Percentiles rank a stretch among this genome's conserved stretches.
Conservation (phyloP, 1,284 basidiomycete species). For the Puccinia novopanici region DNA sequence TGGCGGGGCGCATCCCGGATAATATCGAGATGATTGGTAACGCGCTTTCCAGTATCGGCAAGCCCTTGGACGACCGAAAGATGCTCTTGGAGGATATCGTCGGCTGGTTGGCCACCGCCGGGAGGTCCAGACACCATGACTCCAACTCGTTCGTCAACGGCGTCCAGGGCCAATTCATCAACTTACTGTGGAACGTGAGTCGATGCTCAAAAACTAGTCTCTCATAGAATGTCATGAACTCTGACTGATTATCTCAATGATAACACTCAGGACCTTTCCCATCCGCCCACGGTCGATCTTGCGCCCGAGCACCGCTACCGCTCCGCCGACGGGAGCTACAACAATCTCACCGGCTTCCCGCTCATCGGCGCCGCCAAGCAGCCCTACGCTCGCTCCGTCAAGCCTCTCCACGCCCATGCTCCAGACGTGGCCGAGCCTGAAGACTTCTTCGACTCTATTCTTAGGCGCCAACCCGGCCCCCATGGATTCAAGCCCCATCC, state of each 20-base stretch:
- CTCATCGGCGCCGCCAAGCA: conserved; percentile 39
- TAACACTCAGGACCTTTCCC: conserved; percentile 27
- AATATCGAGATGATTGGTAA: conserved; percentile 24
- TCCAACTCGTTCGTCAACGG: conserved; percentile 43
- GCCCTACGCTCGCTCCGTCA: conserved; percentile 41
- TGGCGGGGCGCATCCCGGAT: conserved; percentile 43
- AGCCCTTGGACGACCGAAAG: conserved; percentile 46
- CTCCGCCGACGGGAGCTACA: conserved; percentile 44
- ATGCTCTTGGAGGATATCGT: conserved; percentile 46
- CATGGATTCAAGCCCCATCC: conserved; percentile 46
- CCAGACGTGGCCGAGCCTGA: conserved; percentile 48
- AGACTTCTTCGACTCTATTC: conserved; percentile 47
- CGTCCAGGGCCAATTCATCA: conserved; percentile 49
- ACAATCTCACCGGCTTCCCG: conserved; percentile 44
- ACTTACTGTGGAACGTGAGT: conserved; percentile 49
- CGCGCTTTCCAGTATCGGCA: conserved; percentile 31
- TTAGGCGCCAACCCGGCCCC: conserved; percentile 22
- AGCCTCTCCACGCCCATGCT: conserved; percentile 36
- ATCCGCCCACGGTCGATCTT: conserved; percentile 42
- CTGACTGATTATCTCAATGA: neutral
- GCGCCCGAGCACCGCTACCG: conserved; percentile 43
- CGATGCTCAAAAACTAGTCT: neutral
- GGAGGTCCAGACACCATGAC: conserved; percentile 19
- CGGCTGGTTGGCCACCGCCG: conserved; percentile 39
- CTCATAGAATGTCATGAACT: neutral